Base-by-base conservation (phyloP, 1,284 basidiomycete species). In the Spongiforma sp. region DNA sequence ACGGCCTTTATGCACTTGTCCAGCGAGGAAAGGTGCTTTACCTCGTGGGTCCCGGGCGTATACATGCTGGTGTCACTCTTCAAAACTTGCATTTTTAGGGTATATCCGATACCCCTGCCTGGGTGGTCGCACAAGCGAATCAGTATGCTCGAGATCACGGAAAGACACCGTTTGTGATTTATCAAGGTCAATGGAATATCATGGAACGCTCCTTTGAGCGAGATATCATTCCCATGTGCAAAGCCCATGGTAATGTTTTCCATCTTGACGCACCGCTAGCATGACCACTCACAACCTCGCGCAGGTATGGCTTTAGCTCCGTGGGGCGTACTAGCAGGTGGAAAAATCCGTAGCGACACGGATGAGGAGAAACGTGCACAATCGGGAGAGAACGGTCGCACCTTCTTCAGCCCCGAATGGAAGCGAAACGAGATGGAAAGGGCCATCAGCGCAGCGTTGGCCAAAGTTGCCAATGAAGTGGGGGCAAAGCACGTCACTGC, bases 111-210 rank as follows among this genome's bases (percentile, higher is more conserved):
- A 76, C 78, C 9, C 83, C 83, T 1, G 79, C 79, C 2, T 81
- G 79, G 79, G 66, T 80, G 3, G 80, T 80, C 17, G 58, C 77
- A 1, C 70, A 75, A 55, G 79, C 77, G 15, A 80, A 81, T 60
- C 74, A 77, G 52, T 79, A 79, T 34, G 76, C 75, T 5, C 67
- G 77, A 5, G 75, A 80, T 32, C 76, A 81, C 55, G 82, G 81
- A 15, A 79, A 83, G 69, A 81, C 81, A 0, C 84, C 82, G 2
- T 86, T 87, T 68, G 75, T 79, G 6, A 78, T 87, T 63, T 87
- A 87, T 67, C 84, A 87, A 68, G 85, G 85, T n/a, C 66, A 69
- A 36, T 87, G 84, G 84, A 84, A 77, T 63, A 76, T 84, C 26
- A 73, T 83, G 61, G 55, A 73, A 10, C 78, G 84, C 26, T 78